These are phyloP conservation scores for Colletotrichum orbiculare DNA, from an alignment of 2,329 filamentous ascomycete genomes.

Conservation along the genomic window DNA sequence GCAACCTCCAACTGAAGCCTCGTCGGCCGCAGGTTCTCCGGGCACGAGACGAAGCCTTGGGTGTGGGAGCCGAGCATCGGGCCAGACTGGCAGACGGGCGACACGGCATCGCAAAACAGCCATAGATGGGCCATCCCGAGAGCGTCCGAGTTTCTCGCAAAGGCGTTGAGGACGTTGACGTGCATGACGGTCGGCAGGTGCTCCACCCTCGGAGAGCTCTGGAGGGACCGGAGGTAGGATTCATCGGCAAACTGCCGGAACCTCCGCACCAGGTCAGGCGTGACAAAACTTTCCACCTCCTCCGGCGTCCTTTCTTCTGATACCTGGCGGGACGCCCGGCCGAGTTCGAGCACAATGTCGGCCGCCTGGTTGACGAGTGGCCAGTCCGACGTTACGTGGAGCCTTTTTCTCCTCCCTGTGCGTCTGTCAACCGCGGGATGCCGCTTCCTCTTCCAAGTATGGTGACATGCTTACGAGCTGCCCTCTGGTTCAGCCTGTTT, in stretches of 20 bases:
- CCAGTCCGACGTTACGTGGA: not conserved
- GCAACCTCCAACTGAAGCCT: conserved; percentile 39
- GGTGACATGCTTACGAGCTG: conserved; percentile 6
- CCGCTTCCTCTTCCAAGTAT: not conserved
- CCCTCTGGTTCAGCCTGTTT: conserved; percentile 19
- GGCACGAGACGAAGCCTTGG: conserved; percentile 15
- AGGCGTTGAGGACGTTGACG: conserved; percentile 26
- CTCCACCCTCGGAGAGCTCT: not conserved
- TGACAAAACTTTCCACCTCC: not conserved
- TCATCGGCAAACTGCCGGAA: conserved; percentile 8
- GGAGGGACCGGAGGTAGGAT: not conserved
- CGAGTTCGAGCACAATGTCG: not conserved
- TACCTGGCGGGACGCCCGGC: not conserved
- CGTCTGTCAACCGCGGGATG: not conserved
- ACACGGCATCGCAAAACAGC: conserved; percentile 18
- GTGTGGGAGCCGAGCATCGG: not conserved
- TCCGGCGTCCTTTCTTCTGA: not conserved
- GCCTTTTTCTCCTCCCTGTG: not conserved
- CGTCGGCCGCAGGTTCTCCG: conserved; percentile 41
- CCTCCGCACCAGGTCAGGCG: not conserved
- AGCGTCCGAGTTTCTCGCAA: conserved; percentile 5
- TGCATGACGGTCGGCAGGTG: conserved; percentile 19
- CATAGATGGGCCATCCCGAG: conserved; percentile 7
- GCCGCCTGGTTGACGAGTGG: not conserved
- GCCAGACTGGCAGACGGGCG: conserved; percentile 34